These are phyloP conservation scores for Ceratocystis alfenasii DNA, from an alignment of 2,329 filamentous ascomycete species.

Conservation along the genomic window DNA sequence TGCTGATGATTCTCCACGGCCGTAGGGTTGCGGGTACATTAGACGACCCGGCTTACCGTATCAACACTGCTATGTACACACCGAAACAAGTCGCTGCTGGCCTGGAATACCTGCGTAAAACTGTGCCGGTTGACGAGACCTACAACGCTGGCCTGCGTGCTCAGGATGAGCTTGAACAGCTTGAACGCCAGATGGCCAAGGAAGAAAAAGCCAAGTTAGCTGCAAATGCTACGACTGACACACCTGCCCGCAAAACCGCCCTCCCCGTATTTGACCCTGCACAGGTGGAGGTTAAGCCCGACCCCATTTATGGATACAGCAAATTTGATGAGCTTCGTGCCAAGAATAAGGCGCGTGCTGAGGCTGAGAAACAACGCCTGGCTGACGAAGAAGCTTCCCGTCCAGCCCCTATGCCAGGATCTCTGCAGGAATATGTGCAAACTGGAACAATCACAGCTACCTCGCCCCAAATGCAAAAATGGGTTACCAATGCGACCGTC, in stretches of 20 bases:
- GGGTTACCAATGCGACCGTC: conserved; percentile 34
- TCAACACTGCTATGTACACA: conserved; percentile 38
- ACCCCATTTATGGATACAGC: conserved; percentile 47
- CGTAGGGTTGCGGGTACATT: conserved; percentile 52
- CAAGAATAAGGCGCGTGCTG: conserved; percentile 38
- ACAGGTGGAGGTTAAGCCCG: conserved; percentile 27
- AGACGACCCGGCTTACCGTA: conserved; percentile 42
- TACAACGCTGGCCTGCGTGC: conserved; percentile 49
- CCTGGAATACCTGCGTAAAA: conserved; percentile 43
- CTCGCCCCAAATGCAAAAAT: conserved; percentile 33
- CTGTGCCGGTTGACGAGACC: conserved; percentile 47
- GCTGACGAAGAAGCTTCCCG: conserved; percentile 30
- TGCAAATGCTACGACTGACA: conserved; percentile 18
- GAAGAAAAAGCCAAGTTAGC: conserved; percentile 22
- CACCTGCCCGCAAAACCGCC: conserved; percentile 25
- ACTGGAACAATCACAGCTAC: conserved; percentile 33
- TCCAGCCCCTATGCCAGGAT: conserved; percentile 18
- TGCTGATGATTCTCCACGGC: conserved; percentile 49
- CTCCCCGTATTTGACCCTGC: conserved; percentile 23
- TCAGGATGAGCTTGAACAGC: conserved; percentile 47
- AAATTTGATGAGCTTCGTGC: conserved; percentile 46
- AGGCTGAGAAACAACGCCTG: conserved; percentile 36
- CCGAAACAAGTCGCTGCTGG: conserved; percentile 35
- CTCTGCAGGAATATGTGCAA: conserved; percentile 26
- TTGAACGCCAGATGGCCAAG: conserved; percentile 34